phyloP scores from a whole-genome alignment of 2,329 filamentous ascomycete genomes.

The Ophiosphaerella korrae region DNA sequence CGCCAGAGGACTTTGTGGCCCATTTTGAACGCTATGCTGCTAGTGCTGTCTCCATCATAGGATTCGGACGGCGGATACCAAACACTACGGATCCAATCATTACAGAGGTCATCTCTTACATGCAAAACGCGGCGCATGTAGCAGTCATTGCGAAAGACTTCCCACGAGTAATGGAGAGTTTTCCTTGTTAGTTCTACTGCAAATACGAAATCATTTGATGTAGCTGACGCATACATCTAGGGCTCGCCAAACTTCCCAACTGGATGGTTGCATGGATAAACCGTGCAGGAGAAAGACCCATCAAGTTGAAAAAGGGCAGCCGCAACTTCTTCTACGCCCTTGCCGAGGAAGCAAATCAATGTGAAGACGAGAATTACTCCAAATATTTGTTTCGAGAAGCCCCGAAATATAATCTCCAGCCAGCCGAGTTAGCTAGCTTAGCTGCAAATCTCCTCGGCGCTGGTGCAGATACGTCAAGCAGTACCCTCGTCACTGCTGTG shows the following conservation, averaged over 20 bases:
- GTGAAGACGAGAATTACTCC: constrained; percentile 22
- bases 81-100: constrained; percentile 60
- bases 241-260: constrained; percentile 61
- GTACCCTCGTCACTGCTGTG: constrained; percentile 39
- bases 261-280: constrained; percentile 39
- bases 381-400: constrained; percentile 48
- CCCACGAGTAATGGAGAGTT: constrained; percentile 63
- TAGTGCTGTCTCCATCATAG: constrained; percentile 61
- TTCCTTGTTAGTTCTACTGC: constrained; percentile 43
- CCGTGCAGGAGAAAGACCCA: constrained; percentile 19
- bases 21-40: constrained; percentile 60
- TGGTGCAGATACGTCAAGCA: constrained; percentile 40
- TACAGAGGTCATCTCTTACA: constrained; percentile 61
- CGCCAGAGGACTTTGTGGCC: constrained; percentile 54
- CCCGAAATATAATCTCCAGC: constrained; percentile 33
- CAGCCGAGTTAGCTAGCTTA: constrained; percentile 37
- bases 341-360: constrained; percentile 36
- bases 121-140: constrained; percentile 62
- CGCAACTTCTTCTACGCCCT: constrained; percentile 44
- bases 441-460: constrained; percentile 41
- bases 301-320: constrained; percentile 26
- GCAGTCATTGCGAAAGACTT: constrained; percentile 56
- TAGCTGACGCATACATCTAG: background rate
- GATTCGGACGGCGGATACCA: constrained; percentile 59
- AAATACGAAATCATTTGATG: background rate